Base-by-base conservation (phyloP, 225 moss, liverwort and hornwort species). In the Physcomitrellopsis africana region DNA sequence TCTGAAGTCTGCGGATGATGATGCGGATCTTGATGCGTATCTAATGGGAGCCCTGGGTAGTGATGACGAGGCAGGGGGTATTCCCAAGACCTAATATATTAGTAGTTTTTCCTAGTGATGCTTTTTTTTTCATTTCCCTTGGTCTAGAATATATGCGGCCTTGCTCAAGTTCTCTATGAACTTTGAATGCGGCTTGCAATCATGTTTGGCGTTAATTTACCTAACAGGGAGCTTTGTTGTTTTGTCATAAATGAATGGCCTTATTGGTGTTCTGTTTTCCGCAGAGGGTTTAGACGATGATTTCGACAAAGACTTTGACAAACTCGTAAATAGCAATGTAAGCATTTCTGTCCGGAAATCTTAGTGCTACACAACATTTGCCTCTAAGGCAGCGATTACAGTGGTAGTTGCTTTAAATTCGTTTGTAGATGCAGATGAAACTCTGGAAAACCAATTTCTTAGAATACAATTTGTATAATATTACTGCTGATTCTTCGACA, bases 261-360 rank as follows among this genome's bases (percentile, higher is more conserved):
- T 70, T 20, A 17, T 43, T 62, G 54, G 13, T 67, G 48, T 16
- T 68, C 22, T 68, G 43, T n/a, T 65, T 56, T 84, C 37, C 66
- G 77, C 90, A 96, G 96, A 89, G 74, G 90, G 87, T 81, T 70
- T 89, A 51, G 95, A 93, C 26, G 93, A 92, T 49, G 93, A 90
- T 45, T 96, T 90, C 14, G 96, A 96, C 87, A 90, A 85, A 56
- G 96, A 96, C 83, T 96, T 96, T 62, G 93, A 96, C 83, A 86
- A 93, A 70, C 89, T 93, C 62, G 90, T 94, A 54, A 92, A 91
- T 63, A 83, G 94, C 83, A 70, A 86, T 57, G 94, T 94, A 80
- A 92, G 92, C 81, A 51, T 32, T 43, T 69, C 68, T 48, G 70
- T 71, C 70, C 53, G 8, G 29, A 68, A 53, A 51, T 37, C 29